Base-by-base conservation (phyloP, 2,329 filamentous ascomycete species). In the Bipolaris oryzae region DNA sequence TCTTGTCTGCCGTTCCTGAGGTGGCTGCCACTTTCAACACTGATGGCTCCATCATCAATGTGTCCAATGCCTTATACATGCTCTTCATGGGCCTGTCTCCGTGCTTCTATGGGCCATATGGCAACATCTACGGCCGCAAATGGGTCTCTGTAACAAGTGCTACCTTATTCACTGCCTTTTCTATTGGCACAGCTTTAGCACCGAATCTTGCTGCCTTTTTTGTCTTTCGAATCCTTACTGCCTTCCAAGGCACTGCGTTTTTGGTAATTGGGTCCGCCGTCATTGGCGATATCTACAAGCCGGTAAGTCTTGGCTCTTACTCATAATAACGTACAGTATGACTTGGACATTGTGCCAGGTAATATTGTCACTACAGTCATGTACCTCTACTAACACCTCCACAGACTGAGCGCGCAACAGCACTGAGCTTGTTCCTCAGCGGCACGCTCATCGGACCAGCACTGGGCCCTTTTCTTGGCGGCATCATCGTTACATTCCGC, bases 1-100 rank as follows among this genome's bases (percentile, higher is more conserved):
- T 93, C 7, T 76, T 94, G 11, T 83, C 89, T 1, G 90, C 89
- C 2, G 85, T 89, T 1, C 89, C 90, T 1, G 90, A 94, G 73
- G 87, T 94, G 5, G 89, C 89, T 1, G 73, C 71, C 3, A 86
- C 85, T 7, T 91, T 85, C 70, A 62, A 79, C 37, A 91, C 88
- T 0, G 89, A 84, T 0, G 88, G 87, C 5, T 84, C 84, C 9
- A 83, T 92, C 54, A 87, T 93, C 71, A 90, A 91, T 69, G 75
- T 89, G 42, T 88, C 84, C 69, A 94, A 93, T 76, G 89, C 90
- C 0, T 75, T 89, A n/a, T 91, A 91, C 64, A 83, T 91, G 79
- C 74, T 88, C 4, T 87, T 88, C 64, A 93, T 92, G 89, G 89
- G 88, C 0, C 53, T 75, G 1, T 72, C 70, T 38, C 74, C 89